These are phyloP conservation scores for Tylopilus felleus DNA, from an alignment of 768 basidiomycete species.

Conservation along the genomic window DNA sequence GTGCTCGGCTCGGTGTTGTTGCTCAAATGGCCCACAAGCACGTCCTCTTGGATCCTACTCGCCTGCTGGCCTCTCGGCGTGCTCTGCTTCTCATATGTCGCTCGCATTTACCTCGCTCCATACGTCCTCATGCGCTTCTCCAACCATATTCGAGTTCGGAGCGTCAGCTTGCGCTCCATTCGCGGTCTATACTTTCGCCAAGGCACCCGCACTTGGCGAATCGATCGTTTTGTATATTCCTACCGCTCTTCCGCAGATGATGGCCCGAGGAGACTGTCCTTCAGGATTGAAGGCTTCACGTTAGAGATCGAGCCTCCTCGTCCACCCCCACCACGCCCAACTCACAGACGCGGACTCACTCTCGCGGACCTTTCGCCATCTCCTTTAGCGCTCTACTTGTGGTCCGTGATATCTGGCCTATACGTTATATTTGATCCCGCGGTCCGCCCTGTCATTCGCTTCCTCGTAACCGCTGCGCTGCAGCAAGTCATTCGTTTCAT, in stretches of 20 bases:
- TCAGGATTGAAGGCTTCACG: constrained; percentile 60
- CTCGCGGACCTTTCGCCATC: constrained; percentile 36
- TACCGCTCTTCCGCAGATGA: constrained; percentile 51
- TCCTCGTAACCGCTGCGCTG: constrained; percentile 49
- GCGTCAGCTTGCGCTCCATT: constrained; percentile 73
- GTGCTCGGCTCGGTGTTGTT: constrained; percentile 9
- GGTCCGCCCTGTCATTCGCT: constrained; percentile 59
- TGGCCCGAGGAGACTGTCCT: constrained; percentile 51
- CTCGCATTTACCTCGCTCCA: constrained; percentile 66
- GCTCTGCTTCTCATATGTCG: constrained; percentile 51
- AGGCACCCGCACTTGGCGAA: constrained; percentile 50
- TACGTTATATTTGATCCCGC: constrained; percentile 53
- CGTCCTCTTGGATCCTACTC: constrained; percentile 38
- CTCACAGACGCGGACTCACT: constrained; percentile 43
- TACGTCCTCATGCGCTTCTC: constrained; percentile 58
- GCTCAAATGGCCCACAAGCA: constrained; percentile 21
- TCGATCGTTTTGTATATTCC: constrained; percentile 64
- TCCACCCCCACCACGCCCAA: constrained; percentile 18
- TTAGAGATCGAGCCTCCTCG: constrained; percentile 41
- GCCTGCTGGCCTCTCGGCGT: constrained; percentile 51
- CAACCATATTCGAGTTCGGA: constrained; percentile 61
- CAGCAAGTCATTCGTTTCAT: constrained; percentile 61
- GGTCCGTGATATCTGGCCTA: constrained; percentile 32
- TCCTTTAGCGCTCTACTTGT: constrained; percentile 33
- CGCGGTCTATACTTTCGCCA: constrained; percentile 68